phyloP scores from a whole-genome alignment of 345 rosid species.

The Microcos paniculata region DNA sequence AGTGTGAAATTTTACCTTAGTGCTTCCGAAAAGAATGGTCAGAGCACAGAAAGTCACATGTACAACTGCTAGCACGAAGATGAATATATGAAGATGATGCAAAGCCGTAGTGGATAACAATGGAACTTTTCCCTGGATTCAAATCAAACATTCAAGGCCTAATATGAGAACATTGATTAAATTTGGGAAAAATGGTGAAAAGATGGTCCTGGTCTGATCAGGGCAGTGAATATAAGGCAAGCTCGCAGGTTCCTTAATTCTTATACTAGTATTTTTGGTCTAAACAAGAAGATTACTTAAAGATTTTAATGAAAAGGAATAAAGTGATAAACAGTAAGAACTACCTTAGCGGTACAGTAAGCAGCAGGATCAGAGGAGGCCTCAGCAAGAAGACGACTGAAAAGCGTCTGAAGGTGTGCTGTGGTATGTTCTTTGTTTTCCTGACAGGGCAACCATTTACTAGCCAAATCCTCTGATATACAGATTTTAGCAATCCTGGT shows the following conservation, averaged over 20 bases:
- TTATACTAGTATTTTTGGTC: no score
- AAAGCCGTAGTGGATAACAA: conserved; percentile 61
- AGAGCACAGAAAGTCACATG: conserved; percentile 77
- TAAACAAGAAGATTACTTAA: no score
- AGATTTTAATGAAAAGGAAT: background rate
- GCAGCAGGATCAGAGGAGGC: conserved; percentile 17
- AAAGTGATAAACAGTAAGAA: background rate
- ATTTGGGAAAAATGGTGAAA: background rate
- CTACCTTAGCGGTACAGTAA: conserved; percentile 40
- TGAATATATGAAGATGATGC: conserved; percentile 84
- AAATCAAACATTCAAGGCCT: background rate
- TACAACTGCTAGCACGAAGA: conserved; percentile 69
- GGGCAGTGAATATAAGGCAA: background rate
- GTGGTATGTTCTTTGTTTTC: conserved; percentile 1
- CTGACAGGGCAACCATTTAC: conserved; percentile 60
- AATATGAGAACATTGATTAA: background rate
- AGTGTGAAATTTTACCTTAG: conserved; percentile 40
- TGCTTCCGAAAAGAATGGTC: conserved; percentile 73
- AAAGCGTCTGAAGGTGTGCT: conserved; percentile 15
- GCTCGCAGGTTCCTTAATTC: background rate
- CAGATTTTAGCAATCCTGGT: conserved; percentile 46
- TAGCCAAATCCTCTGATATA: conserved; percentile 42
- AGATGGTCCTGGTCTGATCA: background rate
- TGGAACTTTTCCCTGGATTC: conserved; percentile 61
- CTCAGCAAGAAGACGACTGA: conserved; percentile 60